Evolutionary conservation across 1,139 yeast genomes (phyloP).

Genomic region (Debaryomycetaceae sp.): DNA sequence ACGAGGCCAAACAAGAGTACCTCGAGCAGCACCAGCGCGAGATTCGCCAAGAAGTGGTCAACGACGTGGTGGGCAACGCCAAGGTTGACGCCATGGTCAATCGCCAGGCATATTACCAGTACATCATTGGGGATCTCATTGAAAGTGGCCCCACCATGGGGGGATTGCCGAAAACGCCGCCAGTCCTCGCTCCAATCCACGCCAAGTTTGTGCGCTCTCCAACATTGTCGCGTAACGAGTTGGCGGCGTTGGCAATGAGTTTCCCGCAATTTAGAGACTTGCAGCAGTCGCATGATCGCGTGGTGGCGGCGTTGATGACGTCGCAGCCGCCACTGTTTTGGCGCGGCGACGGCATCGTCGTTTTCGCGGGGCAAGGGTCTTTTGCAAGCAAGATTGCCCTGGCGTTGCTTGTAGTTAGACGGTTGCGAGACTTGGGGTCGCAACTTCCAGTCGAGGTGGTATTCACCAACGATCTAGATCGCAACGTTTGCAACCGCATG

Average conservation of each 20-base stretch:
- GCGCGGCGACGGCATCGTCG: conserved; percentile 34
- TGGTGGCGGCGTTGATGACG: conserved; percentile 20
- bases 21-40: conserved; percentile 14
- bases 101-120: conserved; percentile 11
- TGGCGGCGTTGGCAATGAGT: conserved; percentile 16
- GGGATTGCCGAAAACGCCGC: conserved; percentile 18
- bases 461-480: conserved; percentile 2
- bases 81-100: not conserved
- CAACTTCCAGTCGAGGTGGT: conserved; percentile 33
- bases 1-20: conserved; percentile 19
- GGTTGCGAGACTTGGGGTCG: conserved; percentile 31
- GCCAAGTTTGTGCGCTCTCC: conserved; percentile 13
- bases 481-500: not conserved
- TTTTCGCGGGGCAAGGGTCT: conserved; percentile 20
- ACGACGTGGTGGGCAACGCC: conserved; percentile 10
- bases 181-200: conserved; percentile 19
- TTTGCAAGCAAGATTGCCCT: conserved; percentile 6
- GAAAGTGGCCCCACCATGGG: conserved; percentile 19
- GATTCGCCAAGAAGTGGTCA: conserved; percentile 15
- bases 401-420: conserved; percentile 27
- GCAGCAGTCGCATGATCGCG: conserved; percentile 20
- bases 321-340: conserved; percentile 25
- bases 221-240: conserved; percentile 14
- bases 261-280: conserved; percentile 19
- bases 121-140: conserved; percentile 15